These are phyloP conservation scores for Pseudogymnoascus sp. DNA, from an alignment of 2,329 filamentous ascomycete species.

Conservation along the genomic window DNA sequence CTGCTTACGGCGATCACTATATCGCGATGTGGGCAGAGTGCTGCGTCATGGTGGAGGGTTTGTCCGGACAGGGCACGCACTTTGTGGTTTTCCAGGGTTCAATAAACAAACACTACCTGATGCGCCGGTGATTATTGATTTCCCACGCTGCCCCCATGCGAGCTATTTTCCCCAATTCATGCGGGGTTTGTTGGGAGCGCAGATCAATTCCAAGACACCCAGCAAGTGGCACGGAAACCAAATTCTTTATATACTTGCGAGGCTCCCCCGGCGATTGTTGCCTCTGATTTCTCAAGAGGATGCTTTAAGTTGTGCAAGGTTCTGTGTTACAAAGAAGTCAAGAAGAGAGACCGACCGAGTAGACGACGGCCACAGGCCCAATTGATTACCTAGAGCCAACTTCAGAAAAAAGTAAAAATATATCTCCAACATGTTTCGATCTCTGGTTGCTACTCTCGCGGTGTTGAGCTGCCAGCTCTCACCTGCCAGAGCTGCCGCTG, in stretches of 20 bases:
- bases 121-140: neutral
- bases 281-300: neutral
- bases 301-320: neutral
- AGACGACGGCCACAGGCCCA: neutral
- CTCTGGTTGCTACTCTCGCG: neutral
- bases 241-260: neutral
- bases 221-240: neutral
- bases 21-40: neutral
- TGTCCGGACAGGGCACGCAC: neutral
- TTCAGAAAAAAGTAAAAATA: neutral
- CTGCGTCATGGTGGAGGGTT: neutral
- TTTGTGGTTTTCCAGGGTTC: neutral
- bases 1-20: slow-evolving; percentile 5
- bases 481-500: neutral
- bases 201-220: neutral
- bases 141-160: neutral
- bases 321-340: neutral
- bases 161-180: neutral
- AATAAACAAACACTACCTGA: slow-evolving; percentile 6
- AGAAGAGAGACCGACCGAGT: neutral
- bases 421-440: neutral
- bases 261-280: neutral
- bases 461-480: neutral
- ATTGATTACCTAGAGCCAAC: neutral
- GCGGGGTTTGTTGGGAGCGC: neutral